Percentiles rank a stretch among this genome's conserved stretches.
phyloP scores from a whole-genome alignment of 306 rosid genomes.

The Pueraria montana region DNA sequence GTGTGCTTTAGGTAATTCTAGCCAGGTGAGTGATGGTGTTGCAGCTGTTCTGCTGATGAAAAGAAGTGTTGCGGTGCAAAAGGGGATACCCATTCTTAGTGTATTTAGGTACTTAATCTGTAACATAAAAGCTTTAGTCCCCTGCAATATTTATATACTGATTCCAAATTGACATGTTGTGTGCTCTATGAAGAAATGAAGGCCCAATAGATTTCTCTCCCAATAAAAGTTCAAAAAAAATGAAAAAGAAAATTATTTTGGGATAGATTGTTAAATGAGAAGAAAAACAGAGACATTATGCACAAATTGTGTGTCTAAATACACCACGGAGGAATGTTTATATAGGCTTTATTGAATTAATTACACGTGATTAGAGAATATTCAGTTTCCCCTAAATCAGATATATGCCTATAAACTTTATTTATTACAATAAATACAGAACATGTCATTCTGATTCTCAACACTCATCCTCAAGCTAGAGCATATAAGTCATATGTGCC shows the following conservation, averaged over 20 bases:
- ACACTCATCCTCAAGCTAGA: no score
- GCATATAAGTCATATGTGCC: no score
- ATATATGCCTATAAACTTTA: no score
- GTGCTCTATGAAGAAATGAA: slow-evolving; percentile 9
- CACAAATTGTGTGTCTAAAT: no score
- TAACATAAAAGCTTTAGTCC: slow-evolving; percentile 19
- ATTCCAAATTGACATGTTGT: slow-evolving; percentile 16
- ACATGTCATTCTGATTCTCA: no score
- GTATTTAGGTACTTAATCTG: slow-evolving; percentile 74
- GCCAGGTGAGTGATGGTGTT: slow-evolving; percentile 98
- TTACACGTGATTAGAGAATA: no score
- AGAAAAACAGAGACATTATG: no score
- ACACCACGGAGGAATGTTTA: no score
- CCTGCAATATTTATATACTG: slow-evolving; percentile 11
- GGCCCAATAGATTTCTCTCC: not conserved
- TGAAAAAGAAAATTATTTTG: not conserved
- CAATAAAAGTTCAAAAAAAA: not conserved
- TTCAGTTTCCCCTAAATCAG: no score
- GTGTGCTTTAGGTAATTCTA: slow-evolving; percentile 80
- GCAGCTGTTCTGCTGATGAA: slow-evolving; percentile 95
- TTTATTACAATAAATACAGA: no score
- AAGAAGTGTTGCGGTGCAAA: slow-evolving; percentile 81
- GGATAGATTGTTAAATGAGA: no score
- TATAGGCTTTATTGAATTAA: no score
- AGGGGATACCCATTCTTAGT: slow-evolving; percentile 92